Evolutionary conservation across 441 rosid species (phyloP), one percentile per base, ranked within the genome.

Genomic region (Brassica balearica): DNA sequence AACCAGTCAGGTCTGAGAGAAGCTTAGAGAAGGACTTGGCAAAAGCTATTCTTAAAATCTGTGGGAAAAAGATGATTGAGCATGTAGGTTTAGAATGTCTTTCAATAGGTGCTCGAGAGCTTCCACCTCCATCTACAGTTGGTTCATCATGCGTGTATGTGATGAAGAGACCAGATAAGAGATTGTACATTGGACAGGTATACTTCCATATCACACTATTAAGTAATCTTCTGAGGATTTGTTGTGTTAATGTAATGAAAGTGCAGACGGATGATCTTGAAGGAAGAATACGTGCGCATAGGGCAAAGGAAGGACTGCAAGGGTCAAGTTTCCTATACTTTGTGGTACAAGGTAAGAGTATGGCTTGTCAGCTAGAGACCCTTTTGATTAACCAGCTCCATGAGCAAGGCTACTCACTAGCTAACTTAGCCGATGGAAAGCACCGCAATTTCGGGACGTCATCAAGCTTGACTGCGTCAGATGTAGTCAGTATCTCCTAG

Each of bases 281-380:
- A 58, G 97, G 98, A 32, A 84, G 98, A 73, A 79, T 96, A 46
- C 90, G 87, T 3, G 11, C 93, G 0, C 98, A 96, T 80, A 85
- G 98, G 3, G 85, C 87, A 3, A 91, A 87, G 87, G 93, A 88
- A 61, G 98, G 93, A 68, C 62, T 91, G 90, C 87, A 85, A 73
- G 88, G 80, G 58, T 93, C 97, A 8, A 83, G 93, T 19, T 96
- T 96, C 80, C 66, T 94, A 27, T 96, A 94, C 87, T 85, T 92
- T 55, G 51, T 74, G 48, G 98, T 96, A 43, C 88, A 92, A 2
- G 99, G 99, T 76, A 94, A 96, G 87, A 96, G 98, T 85, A 62
- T 88, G 1, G 99, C 97, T 34, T 93, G 98, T 83, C 95, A 90
- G 83, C 83, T 96, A 36, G 99, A 96, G 85, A 96, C 99, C n/a